A percentile compares a stretch with the other conserved stretches of the same genome.
These are phyloP conservation scores for Penicillium aurantiogriseum DNA, from an alignment of 2,329 filamentous ascomycete species.

Conservation along the genomic window DNA sequence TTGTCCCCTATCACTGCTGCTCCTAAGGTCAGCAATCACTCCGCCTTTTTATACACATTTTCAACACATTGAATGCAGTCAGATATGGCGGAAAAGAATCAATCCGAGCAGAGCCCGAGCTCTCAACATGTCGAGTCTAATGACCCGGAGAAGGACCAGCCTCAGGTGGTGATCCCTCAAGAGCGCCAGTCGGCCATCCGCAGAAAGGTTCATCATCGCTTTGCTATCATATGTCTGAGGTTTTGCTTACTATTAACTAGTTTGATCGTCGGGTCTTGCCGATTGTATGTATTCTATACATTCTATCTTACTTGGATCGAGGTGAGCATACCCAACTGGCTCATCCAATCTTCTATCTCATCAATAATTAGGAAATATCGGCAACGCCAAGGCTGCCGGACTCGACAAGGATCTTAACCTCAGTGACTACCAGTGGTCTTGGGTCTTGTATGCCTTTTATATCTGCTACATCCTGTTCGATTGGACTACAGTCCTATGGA, in stretches of 20 bases:
- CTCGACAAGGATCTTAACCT: slow-evolving; percentile 21
- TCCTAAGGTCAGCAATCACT: not conserved
- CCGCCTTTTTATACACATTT: not conserved
- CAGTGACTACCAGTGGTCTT: slow-evolving; percentile 22
- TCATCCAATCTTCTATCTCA: not conserved
- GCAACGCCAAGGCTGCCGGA: slow-evolving; percentile 28
- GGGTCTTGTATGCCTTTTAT: slow-evolving; percentile 28
- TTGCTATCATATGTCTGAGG: not conserved
- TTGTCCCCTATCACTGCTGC: not conserved
- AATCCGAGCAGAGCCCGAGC: not conserved
- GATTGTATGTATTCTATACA: slow-evolving; percentile 25
- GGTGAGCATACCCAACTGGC: slow-evolving; percentile 5
- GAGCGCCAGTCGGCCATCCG: slow-evolving; percentile 15
- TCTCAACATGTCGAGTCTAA: slow-evolving; percentile 9
- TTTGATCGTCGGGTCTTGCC: slow-evolving; percentile 18
- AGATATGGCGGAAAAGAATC: slow-evolving; percentile 2
- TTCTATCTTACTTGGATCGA: slow-evolving; percentile 26
- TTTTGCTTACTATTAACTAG: not conserved
- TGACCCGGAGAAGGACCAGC: not conserved
- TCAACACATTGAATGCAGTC: not conserved
- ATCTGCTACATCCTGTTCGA: slow-evolving; percentile 28
- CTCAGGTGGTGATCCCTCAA: slow-evolving; percentile 2
- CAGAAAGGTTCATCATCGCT: slow-evolving; percentile 10
- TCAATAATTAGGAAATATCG: slow-evolving; percentile 17
- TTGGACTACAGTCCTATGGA: slow-evolving; percentile 28